Evolutionary conservation across 2,329 filamentous ascomycete genomes (phyloP).

Genomic region (Fusarium anthophilum): DNA sequence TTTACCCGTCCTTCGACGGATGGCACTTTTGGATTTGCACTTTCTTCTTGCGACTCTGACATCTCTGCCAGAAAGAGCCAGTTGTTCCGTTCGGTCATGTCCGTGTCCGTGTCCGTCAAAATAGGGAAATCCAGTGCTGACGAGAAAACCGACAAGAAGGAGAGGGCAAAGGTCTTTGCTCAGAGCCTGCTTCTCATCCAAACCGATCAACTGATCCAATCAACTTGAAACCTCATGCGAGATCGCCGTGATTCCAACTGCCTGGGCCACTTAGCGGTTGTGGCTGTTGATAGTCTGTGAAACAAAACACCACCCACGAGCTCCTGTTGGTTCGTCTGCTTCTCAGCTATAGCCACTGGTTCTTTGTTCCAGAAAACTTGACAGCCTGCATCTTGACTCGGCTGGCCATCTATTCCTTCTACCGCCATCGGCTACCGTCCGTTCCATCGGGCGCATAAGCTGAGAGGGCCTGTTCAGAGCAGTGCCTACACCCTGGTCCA

Average conservation of each 20-base stretch:
- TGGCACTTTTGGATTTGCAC: slow-evolving; percentile 26
- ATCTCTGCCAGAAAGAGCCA: slow-evolving; percentile 14
- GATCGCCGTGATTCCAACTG: slow-evolving; percentile 9
- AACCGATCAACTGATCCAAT: slow-evolving; percentile 1
- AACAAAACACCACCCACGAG: neutral
- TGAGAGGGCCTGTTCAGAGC: neutral
- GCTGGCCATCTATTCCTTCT: neutral
- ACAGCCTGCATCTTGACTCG: neutral
- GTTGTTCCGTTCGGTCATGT: slow-evolving; percentile 16
- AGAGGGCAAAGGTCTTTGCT: neutral
- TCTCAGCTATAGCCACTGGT: slow-evolving; percentile 3
- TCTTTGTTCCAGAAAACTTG: slow-evolving; percentile 4
- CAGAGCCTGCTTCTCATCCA: neutral
- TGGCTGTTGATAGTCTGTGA: slow-evolving; percentile 6
- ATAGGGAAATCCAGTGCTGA: neutral
- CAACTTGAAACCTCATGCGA: slow-evolving; percentile 4
- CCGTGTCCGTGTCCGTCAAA: slow-evolving; percentile 1
- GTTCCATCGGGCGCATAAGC: neutral
- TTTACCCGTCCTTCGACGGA: slow-evolving; percentile 7
- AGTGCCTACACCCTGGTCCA: slow-evolving; percentile 10
- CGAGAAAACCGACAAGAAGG: neutral
- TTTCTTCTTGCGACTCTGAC: slow-evolving; percentile 12
- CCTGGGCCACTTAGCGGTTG: slow-evolving; percentile 1
- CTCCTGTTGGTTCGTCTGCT: slow-evolving; percentile 26
- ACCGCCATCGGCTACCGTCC: neutral